Conservation (phyloP, 106 monocot genomes). For the Dendrobium catenatum region DNA sequence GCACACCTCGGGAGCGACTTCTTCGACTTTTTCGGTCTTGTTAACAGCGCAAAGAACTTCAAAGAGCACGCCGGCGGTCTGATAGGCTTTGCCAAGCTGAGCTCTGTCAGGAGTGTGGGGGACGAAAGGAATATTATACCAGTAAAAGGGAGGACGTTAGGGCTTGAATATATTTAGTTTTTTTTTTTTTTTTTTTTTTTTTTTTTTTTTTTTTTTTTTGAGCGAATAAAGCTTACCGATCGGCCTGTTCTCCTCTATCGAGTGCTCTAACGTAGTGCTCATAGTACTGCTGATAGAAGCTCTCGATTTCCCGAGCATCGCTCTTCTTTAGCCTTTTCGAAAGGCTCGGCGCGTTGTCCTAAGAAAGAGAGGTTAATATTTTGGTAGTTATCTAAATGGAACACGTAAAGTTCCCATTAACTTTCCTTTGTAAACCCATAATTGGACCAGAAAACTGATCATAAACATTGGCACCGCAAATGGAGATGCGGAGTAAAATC, state of each 20-base stretch:
- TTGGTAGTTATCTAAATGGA: background rate
- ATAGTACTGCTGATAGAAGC: conserved; percentile 97
- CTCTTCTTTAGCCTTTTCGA: conserved; percentile 87
- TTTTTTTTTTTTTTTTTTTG: no score
- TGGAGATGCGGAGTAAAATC: no score
- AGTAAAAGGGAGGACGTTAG: background rate
- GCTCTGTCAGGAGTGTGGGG: conserved; percentile 36
- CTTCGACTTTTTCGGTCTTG: conserved; percentile 93
- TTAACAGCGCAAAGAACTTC: conserved; percentile 98
- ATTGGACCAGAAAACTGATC: no score
- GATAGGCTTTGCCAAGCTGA: conserved; percentile 94
- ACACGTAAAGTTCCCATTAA: no score
- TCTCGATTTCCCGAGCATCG: conserved; percentile 96
- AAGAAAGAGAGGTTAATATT: background rate
- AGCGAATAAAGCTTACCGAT: conserved; percentile 37
- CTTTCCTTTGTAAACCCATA: no score
- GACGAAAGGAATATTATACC: background rate
- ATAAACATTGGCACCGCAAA: no score
- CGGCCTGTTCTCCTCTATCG: conserved; percentile 93
- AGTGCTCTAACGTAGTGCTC: conserved; percentile 92
- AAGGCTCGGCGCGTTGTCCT: conserved; percentile 93
- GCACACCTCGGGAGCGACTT: conserved; percentile 94
- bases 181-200: no score
- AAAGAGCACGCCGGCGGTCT: conserved; percentile 95
- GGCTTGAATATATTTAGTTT: background rate